A percentile compares a stretch with the other conserved stretches of the same genome.
Conservation (phyloP, 441 rosid genomes). For the Adansonia grandidieri region DNA sequence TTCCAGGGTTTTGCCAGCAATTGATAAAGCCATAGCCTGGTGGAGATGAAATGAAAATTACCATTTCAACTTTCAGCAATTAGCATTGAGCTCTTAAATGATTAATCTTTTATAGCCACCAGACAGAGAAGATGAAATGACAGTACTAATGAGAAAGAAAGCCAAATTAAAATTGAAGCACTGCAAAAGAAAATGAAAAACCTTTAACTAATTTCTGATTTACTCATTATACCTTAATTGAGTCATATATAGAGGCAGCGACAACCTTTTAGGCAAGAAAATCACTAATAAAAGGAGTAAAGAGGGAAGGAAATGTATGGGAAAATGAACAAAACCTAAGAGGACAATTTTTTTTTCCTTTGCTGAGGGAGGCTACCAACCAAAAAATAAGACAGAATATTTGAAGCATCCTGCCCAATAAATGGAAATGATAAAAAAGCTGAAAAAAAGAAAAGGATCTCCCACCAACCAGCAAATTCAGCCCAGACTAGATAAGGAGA, state of each 20-base stretch:
- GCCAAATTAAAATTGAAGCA: not conserved
- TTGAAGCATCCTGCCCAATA: constrained; percentile 29
- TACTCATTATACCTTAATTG: constrained; percentile 26
- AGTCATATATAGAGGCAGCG: constrained; percentile 19
- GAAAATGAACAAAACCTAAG: not conserved
- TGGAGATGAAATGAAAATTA: too few relatives aligned
- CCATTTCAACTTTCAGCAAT: too few relatives aligned
- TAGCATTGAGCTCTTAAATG: too few relatives aligned
- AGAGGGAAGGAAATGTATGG: not conserved
- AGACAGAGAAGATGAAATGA: not conserved
- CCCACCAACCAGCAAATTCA: constrained; percentile 16
- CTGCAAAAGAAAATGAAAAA: not conserved
- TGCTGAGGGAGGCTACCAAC: constrained; percentile 12
- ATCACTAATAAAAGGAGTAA: not conserved
- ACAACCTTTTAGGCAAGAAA: constrained; percentile 24
- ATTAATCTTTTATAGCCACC: too few relatives aligned
- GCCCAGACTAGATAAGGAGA: constrained; percentile 1
- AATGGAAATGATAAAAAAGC: constrained; percentile 4
- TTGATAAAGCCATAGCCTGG: too few relatives aligned
- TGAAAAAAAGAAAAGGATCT: not conserved
- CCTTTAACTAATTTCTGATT: constrained; percentile 14
- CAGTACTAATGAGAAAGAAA: not conserved
- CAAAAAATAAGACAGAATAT: constrained; percentile 27
- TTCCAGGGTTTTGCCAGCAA: too few relatives aligned
- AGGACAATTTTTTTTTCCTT: not conserved